Evolutionary conservation across 495 filamentous ascomycete species (phyloP).

Genomic region (Aspergillus biplanus): DNA sequence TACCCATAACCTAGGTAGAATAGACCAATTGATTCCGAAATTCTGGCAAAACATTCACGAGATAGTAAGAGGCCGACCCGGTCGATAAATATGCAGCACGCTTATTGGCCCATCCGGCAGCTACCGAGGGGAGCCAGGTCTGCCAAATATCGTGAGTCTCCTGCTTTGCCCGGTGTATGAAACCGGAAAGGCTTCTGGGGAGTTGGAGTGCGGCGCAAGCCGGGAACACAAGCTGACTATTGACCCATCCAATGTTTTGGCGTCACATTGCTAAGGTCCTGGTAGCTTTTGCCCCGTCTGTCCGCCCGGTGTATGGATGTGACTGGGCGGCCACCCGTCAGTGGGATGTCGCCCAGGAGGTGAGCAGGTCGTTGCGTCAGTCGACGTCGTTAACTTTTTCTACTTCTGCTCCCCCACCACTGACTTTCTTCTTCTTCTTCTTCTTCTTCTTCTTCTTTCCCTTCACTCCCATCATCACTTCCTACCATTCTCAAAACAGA

Average conservation of each 20-base stretch:
- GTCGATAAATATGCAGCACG: slow-evolving; percentile 18
- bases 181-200: slow-evolving; percentile 50
- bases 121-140: slow-evolving; percentile 35
- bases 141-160: slow-evolving; percentile 48
- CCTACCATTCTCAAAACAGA: slow-evolving; percentile 25
- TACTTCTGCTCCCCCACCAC: slow-evolving; percentile 34
- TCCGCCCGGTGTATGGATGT: slow-evolving; percentile 37
- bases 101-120: slow-evolving; percentile 43
- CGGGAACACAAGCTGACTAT: slow-evolving; percentile 35
- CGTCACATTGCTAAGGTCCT: slow-evolving; percentile 18
- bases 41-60: slow-evolving; percentile 40
- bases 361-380: slow-evolving; percentile 53
- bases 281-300: slow-evolving; percentile 34
- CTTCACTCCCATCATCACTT: slow-evolving; percentile 28
- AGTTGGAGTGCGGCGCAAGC: slow-evolving; percentile 40
- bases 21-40: slow-evolving; percentile 23
- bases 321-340: slow-evolving; percentile 8
- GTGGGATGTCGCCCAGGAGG: slow-evolving; percentile 15
- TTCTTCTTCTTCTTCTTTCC: slow-evolving; percentile 40
- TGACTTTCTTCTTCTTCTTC: slow-evolving; percentile 22
- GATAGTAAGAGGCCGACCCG: slow-evolving; percentile 36
- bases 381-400: slow-evolving; percentile 33
- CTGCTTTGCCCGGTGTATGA: slow-evolving; percentile 58
- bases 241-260: slow-evolving; percentile 22
- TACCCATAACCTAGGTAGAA: slow-evolving; percentile 29